phyloP scores from a whole-genome alignment of 2,329 filamentous ascomycete species.

The Sporothrix inflata region DNA sequence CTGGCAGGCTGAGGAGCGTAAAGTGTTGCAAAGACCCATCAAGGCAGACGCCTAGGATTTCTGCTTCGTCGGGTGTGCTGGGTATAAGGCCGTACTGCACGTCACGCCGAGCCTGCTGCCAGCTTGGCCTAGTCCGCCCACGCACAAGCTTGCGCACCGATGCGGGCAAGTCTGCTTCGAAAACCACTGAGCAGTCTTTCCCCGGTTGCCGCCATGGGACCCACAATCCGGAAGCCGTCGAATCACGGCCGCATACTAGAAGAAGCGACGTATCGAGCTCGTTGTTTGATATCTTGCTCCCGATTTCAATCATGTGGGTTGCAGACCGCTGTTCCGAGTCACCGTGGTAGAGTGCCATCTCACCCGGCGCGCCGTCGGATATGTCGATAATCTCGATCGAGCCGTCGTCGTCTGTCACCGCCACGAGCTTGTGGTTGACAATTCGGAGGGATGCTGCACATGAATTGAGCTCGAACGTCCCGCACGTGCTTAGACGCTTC shows the following conservation, averaged over 20 bases:
- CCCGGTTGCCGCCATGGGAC: constrained; percentile 49
- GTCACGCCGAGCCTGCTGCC: constrained; percentile 45
- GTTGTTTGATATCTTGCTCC: constrained; percentile 36
- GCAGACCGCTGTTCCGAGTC: constrained; percentile 52
- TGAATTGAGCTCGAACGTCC: constrained; percentile 55
- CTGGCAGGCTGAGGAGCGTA: constrained; percentile 61
- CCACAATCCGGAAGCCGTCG: constrained; percentile 56
- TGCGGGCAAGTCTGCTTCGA: constrained; percentile 59
- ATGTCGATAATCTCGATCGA: constrained; percentile 57
- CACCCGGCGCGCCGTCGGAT: constrained; percentile 40
- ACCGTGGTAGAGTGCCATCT: constrained; percentile 49
- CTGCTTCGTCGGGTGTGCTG: constrained; percentile 50
- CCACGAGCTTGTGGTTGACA: constrained; percentile 53
- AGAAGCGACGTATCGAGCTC: constrained; percentile 45
- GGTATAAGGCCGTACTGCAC: constrained; percentile 49
- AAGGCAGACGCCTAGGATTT: constrained; percentile 67
- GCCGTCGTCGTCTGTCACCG: constrained; percentile 53
- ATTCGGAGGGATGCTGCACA: constrained; percentile 55
- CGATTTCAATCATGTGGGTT: constrained; percentile 52
- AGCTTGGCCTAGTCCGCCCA: constrained; percentile 57
- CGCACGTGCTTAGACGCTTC: constrained; percentile 55
- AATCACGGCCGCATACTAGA: constrained; percentile 53
- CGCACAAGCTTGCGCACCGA: constrained; percentile 61
- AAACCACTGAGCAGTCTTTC: constrained; percentile 51
- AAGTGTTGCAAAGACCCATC: constrained; percentile 74